Base-by-base conservation (phyloP, 305 asterid genomes). In the Solanum hybrid region DNA sequence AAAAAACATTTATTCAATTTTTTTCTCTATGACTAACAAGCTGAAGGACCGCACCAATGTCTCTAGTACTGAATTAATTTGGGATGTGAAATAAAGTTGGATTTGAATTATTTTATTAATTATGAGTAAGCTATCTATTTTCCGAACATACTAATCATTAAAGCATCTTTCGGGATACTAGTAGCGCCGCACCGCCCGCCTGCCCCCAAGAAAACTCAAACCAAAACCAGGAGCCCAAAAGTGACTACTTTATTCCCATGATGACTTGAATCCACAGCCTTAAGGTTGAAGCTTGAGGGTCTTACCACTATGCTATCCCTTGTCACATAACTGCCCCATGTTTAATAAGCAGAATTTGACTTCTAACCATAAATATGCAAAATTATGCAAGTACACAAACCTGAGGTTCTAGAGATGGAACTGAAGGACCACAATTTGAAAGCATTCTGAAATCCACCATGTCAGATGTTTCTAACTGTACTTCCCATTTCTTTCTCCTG, bases 391-490 rank as follows among this genome's bases (percentile, higher is more conserved):
- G 86, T 64, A 38, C 7, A 66, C 91, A 91, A 90, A 97, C 99
- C 99, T 96, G 96, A 89, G 99, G 98, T 87, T 96, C 99, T 91
- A 95, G 56, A 35, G 92, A 90, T 78, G 98, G 97, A 91, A 92
- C 88, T 88, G 95, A 81, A 89, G 98, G 97, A 56, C 91, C 92
- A 84, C 86, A 89, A 87, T 85, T 75, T 86, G 92, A 92, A 85
- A 78, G 93, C 91, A 66, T 91, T 88, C 91, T 92, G 86, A 88
- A 87, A 91, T 92, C 93, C 84, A 85, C 32, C 86, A 84, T 60
- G 89, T 93, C 98, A 91, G 92, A 88, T 78, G 88, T 92, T 91
- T 89, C 91, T 88, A 86, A 92, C 89, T 92, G 95, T 88, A 92
- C 89, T 91, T 94, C 99, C 93, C 92, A 92, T 92, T 96, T 94